Evolutionary conservation across 495 filamentous ascomycete species (phyloP).

Genomic region (Hypoxylon cercidicola): DNA sequence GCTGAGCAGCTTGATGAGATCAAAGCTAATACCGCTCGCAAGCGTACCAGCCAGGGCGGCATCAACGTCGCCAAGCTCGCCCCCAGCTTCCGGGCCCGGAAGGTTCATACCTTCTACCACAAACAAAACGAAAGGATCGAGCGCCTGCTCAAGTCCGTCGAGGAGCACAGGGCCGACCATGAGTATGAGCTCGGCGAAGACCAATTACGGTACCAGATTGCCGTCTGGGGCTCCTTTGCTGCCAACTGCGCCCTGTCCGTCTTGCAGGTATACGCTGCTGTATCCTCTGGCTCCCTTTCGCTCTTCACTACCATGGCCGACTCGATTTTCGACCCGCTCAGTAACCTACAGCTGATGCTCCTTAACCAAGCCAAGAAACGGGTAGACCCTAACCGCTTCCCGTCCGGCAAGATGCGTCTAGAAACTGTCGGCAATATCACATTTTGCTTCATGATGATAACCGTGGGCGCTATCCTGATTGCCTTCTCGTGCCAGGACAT

Average conservation of each 20-base stretch:
- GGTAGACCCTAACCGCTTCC: constrained; percentile 91
- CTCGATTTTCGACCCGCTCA: constrained; percentile 92
- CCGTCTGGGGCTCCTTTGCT: constrained; percentile 86
- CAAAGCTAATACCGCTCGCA: constrained; percentile 82
- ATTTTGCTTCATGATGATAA: constrained; percentile 96
- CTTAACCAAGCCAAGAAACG: constrained; percentile 87
- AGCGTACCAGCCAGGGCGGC: constrained; percentile 63
- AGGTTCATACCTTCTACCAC: constrained; percentile 86
- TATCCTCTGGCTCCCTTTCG: constrained; percentile 86
- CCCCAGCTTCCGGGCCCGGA: constrained; percentile 57
- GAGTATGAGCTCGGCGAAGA: constrained; percentile 82
- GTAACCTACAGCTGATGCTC: constrained; percentile 88
- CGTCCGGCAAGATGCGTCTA: constrained; percentile 91
- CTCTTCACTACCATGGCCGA: constrained; percentile 99
- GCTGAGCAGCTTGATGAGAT: constrained; percentile 81
- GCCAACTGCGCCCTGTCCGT: constrained; percentile 83
- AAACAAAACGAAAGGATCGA: constrained; percentile 93
- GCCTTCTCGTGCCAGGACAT: constrained; percentile 84
- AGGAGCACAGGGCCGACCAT: constrained; percentile 85
- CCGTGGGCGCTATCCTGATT: constrained; percentile 90
- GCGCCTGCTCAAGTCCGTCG: constrained; percentile 88
- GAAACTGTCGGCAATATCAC: constrained; percentile 97
- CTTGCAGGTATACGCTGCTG: constrained; percentile 89
- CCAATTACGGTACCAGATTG: constrained; percentile 85
- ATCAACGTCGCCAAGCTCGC: constrained; percentile 15